Base-by-base conservation (phyloP, 148 eudicot genomes). In the Camellia japonica region DNA sequence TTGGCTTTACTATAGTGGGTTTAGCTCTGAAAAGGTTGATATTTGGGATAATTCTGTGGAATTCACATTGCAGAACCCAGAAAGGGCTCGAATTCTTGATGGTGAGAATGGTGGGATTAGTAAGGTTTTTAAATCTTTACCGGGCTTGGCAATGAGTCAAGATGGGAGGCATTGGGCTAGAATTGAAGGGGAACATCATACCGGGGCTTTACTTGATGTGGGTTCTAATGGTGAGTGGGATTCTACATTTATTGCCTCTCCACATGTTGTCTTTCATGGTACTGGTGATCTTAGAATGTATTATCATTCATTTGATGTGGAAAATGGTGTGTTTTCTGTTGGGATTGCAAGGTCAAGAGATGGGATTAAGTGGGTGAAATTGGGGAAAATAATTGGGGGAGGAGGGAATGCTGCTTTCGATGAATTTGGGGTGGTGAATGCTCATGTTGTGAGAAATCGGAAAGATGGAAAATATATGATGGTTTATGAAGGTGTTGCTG, bases 121-220 rank as follows among this genome's bases (percentile, higher is more conserved):
- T n/a, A 84, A 79, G 67, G 80, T 84, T 56, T 80, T 56, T 8
- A 87, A 74, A 83, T 91, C 97, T n/a, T 86, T 91, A 79, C 98
- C 98, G 16, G 98, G 98, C 47, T 87, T 94, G 76, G 98, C 98
- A 4, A 90, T 91, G 81, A 94, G 98, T 58, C 97, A 94, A 87
- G 98, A 94, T 85, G 98, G 97, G 65, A 89, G 97, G 80, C 86
- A 92, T 74, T 94, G 97, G 98, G 97, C 98, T 65, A 86, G 93
- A 80, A 94, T 94, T 74, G 98, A 94, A 77, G 98, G 97, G 18
- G 98, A 94, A 75, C 93, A 92, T 78, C 97, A 94, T 43, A 92
- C 91, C 66, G 98, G 97, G 19, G 94, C 98, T 8, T 86, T 92
- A 60, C 81, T 92, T 65, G 98, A 91, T 80, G 89, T 92, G 47